Base-by-base conservation (phyloP, 2,329 filamentous ascomycete genomes). In the Verticillium nonalfalfae region DNA sequence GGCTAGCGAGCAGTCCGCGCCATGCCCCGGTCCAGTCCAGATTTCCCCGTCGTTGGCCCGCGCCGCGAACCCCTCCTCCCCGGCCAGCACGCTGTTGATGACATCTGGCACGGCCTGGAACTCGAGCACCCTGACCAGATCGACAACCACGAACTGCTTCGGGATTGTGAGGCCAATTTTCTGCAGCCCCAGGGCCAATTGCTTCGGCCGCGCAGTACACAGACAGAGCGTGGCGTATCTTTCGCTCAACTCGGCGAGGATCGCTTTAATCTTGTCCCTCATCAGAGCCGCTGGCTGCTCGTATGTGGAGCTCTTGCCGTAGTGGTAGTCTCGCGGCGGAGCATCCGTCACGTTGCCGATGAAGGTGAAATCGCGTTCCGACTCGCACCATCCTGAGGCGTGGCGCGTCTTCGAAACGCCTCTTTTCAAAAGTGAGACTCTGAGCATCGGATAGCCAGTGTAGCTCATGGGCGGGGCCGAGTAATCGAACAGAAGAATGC, bases 41-140 rank as follows among this genome's bases (percentile, higher is more conserved):
- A 38, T 34, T 56, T 56, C 36, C 52, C 58, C 21, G 61, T 18
- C 11, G 15, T 33, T 14, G 35, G 26, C 21, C 60, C 61, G 33
- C 57, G 59, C 14, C 60, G 34, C 38, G 50, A 55, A 21, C 38
- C 35, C 33, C 50, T 31, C 54, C 56, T 45, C 18, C n/a, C 45
- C 45, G 18, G 55, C 61, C 34, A 62, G 38, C 18, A 57, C 52
- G 10, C 60, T 21, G 1, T 61, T 56, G 55, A 59, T 58, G 18
- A 38, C 56, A 0, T 59, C 61, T 11, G 52, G 58, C 10, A 56
- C 52, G 1, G 61, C 39, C 50, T 63, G 61, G 33, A 60, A 60
- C 7, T 63, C 61, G 40, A 63, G 34, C 33, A 63, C 61, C 26
- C 59, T 63, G 33, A 63, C 40, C 11, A 63, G 50, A 21, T 63